phyloP scores from a whole-genome alignment of 495 filamentous ascomycete genomes.

The Penicillium cinerascens region DNA sequence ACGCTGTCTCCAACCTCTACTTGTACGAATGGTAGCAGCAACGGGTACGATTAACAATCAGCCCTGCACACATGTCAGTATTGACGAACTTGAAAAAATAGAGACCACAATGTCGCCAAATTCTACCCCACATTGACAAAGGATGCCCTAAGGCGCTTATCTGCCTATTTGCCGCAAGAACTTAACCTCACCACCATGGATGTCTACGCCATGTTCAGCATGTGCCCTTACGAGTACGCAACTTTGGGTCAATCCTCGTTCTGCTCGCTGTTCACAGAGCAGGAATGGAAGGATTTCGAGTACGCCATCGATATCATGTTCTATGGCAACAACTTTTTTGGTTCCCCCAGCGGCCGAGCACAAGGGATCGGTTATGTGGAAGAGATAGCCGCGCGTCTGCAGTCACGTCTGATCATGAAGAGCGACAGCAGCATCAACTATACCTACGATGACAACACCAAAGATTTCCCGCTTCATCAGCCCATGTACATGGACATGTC shows the following conservation, averaged over 20 bases:
- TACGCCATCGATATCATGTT: conserved; percentile 58
- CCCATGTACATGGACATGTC: conserved; percentile 47
- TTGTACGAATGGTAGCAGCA: conserved; percentile 16
- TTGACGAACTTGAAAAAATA: not conserved
- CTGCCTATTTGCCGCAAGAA: conserved; percentile 22
- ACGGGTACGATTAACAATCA: not conserved
- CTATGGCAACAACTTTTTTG: conserved; percentile 53
- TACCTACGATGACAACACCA: conserved; percentile 46
- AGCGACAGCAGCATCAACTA: conserved; percentile 58
- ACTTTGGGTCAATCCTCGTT: conserved; percentile 34
- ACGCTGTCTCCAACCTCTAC: conserved; percentile 44
- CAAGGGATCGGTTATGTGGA: conserved; percentile 62
- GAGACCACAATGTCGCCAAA: conserved; percentile 11
- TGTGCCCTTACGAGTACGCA: conserved; percentile 37
- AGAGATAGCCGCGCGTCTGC: conserved; percentile 58
- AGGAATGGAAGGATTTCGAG: conserved; percentile 55
- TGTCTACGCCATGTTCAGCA: conserved; percentile 50
- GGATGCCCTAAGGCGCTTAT: conserved; percentile 18
- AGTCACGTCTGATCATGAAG: conserved; percentile 48
- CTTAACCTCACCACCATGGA: conserved; percentile 50
- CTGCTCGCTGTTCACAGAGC: conserved; percentile 53
- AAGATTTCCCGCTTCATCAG: conserved; percentile 50
- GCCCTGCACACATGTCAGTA: not conserved
- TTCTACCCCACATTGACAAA: conserved; percentile 19
- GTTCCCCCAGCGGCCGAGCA: conserved; percentile 57